Evolutionary conservation across 768 basidiomycete species (phyloP), one percentile per base, ranked within the genome.

Genomic region (Artomyces pyxidatus): DNA sequence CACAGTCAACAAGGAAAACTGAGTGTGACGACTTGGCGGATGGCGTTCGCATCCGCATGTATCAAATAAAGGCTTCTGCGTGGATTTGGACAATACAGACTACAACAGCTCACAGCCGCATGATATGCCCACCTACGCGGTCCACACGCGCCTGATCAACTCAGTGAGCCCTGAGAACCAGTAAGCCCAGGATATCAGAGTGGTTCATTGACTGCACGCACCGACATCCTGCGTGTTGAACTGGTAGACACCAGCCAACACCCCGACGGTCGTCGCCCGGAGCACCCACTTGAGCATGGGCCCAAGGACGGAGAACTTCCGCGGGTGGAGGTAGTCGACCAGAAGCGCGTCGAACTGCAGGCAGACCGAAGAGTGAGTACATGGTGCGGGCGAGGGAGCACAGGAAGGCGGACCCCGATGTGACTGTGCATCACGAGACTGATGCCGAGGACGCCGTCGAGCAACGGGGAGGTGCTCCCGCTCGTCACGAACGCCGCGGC

Each of bases 161-260:
- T n/a, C n/a, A n/a, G n/a, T n/a, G n/a, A n/a, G n/a, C n/a, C n/a
- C n/a, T n/a, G n/a, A n/a, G n/a, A n/a, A n/a, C n/a, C n/a, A n/a
- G n/a, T n/a, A n/a, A n/a, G n/a, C n/a, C n/a, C n/a, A n/a, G n/a
- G n/a, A n/a, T n/a, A n/a, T n/a, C n/a, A n/a, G n/a, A n/a, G n/a
- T n/a, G n/a, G n/a, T n/a, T n/a, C n/a, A n/a, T n/a, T n/a, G 17
- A 17, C 27, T 28, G 32, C 7, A 74, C 88, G 57, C 58, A 96
- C 96, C 94, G 54, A 99, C 83, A 63, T 98, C 95, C 63, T 95
- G 92, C 37, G 96, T 97, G 72, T 98, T 97, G 74, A 98, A 97
- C 66, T 96, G 87, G 71, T 96, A 99, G 6, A 97, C 78, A 14
- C 96, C 95, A 39, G 91, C 81, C 45, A 93, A 74, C 4, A 87